Base-by-base conservation (phyloP, 2,329 filamentous ascomycete species). In the Elsinoe perseae region DNA sequence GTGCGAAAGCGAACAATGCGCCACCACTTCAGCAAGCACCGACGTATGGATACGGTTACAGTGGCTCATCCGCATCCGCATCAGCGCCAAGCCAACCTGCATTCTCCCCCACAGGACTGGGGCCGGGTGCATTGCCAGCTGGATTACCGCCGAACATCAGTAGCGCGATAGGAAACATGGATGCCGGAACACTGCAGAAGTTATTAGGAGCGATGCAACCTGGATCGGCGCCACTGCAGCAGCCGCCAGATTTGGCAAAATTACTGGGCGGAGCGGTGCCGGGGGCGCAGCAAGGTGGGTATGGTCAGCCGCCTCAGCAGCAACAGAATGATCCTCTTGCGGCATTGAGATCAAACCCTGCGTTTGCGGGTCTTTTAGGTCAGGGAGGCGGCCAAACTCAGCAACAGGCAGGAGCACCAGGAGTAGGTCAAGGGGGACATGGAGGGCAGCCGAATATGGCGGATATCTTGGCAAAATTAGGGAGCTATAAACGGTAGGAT, bases 401-500 rank as follows among this genome's bases (percentile, higher is more conserved):
- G 50, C 68, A 67, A n/a, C 62, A 62, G 52, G 65, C 66, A 14
- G 40, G 64, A 63, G 7, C 69, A 68, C 54, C 65, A 63, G 28
- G 65, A 66, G 34, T 60, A 64, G 62, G 61, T 43, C 54, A 64
- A 62, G 23, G 5, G 38, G 64, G 63, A 34, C 70, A 70, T 20
- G 40, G 40, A 12, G 40, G 40, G 1, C 8, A 12, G 58, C 70
- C 73, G 32, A 73, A 77, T 62, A 83, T 89, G 63, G 80, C 85
- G 66, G 85, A 87, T 63, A 87, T 90, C 53, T 86, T 90, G 80
- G 83, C 84, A 12, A 83, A 87, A 64, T 72, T 89, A 58, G 80
- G 84, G 46, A 81, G 80, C 62, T 85, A 81, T 64, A 77, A 83
- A 60, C 79, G 83, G 65, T 82, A 28, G 23, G 18, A 20, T 27